Percentiles rank a stretch among this genome's conserved stretches.
phyloP scores from a whole-genome alignment of 495 filamentous ascomycete species.

The Trichoderma virens region DNA sequence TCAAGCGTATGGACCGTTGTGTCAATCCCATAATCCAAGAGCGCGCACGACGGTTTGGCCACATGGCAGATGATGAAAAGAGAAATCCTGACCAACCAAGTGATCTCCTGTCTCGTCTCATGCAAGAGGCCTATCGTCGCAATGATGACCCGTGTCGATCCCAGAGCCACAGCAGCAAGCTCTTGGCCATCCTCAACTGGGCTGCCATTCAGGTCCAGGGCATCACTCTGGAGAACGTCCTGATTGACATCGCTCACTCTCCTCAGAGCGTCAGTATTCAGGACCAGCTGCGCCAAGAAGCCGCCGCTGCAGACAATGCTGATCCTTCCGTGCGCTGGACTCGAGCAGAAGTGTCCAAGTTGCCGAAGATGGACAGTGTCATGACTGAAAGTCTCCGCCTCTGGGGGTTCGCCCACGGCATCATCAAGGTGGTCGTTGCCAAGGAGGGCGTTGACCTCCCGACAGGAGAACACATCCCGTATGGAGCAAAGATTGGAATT shows the following conservation, averaged over 20 bases:
- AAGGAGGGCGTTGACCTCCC: neutral
- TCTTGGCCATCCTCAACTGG: neutral
- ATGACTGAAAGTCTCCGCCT: neutral
- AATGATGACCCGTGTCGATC: neutral
- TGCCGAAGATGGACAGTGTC: neutral
- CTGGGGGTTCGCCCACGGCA: neutral
- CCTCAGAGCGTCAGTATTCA: neutral
- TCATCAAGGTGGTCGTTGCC: neutral
- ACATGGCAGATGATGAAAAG: neutral
- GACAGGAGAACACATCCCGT: neutral
- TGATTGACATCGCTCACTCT: neutral
- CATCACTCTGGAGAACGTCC: neutral
- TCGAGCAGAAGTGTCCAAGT: neutral
- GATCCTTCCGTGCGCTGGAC: neutral
- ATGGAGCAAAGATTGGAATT: neutral
- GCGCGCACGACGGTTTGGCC: neutral
- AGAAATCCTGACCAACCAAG: neutral
- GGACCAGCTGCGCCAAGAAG: neutral
- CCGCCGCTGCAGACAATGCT: neutral
- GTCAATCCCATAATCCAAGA: neutral
- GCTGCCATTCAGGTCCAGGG: neutral
- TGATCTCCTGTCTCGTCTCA: neutral
- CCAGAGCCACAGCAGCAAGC: neutral
- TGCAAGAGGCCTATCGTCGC: neutral
- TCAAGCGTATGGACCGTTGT: neutral